Percentiles rank a stretch among this genome's conserved stretches.
These are phyloP conservation scores for Wickerhamiella vanderwaltii DNA, from an alignment of 805 yeast species.

Conservation along the genomic window DNA sequence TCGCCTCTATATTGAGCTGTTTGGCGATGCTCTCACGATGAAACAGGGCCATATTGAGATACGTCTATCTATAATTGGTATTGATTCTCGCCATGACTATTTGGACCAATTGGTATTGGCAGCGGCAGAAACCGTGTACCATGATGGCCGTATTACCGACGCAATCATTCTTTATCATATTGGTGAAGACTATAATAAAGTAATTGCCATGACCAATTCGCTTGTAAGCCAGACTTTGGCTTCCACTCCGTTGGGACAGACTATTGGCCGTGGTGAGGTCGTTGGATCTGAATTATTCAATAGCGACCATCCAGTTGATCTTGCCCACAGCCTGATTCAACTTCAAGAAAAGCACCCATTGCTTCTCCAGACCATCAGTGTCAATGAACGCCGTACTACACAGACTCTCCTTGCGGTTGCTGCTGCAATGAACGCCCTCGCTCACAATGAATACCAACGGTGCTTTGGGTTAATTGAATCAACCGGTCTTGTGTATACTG, in stretches of 20 bases:
- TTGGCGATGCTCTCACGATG: constrained; percentile 79
- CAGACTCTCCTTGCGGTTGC: constrained; percentile 52
- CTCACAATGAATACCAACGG: constrained; percentile 45
- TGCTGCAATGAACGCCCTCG: constrained; percentile 48
- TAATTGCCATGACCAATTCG: constrained; percentile 58
- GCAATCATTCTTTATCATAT: constrained; percentile 77
- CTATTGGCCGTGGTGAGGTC: constrained; percentile 31
- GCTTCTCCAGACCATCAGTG: constrained; percentile 44
- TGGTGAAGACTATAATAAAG: constrained; percentile 77
- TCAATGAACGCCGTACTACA: constrained; percentile 52
- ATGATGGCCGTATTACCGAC: constrained; percentile 80
- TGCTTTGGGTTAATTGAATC: constrained; percentile 44
- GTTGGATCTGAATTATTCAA: constrained; percentile 10
- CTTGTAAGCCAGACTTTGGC: constrained; percentile 67
- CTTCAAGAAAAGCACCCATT: constrained; percentile 42
- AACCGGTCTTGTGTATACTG: constrained; percentile 45
- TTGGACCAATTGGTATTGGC: constrained; percentile 63
- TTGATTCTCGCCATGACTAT: constrained; percentile 48
- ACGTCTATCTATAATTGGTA: constrained; percentile 51
- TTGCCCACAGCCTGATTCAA: constrained; percentile 30
- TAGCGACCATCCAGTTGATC: constrained; percentile 25
- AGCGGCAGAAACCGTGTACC: constrained; percentile 78
- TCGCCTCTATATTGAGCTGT: constrained; percentile 63
- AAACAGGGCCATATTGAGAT: constrained; percentile 75
- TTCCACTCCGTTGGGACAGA: constrained; percentile 53